Conservation (phyloP, 192 early-diverging fungal species). For the Rhizophagus prolifer region DNA sequence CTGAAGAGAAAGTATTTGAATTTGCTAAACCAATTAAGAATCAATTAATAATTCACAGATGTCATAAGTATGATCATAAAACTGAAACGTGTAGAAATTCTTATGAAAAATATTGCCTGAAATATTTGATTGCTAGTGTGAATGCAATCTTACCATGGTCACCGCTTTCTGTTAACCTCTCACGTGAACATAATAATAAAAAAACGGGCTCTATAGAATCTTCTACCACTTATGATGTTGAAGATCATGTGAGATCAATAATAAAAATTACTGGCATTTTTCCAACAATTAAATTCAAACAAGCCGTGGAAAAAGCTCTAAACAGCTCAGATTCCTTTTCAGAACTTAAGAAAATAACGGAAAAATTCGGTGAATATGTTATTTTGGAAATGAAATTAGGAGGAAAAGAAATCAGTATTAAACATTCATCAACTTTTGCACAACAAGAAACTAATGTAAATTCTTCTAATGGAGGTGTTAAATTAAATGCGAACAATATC, state of each 20-base stretch:
- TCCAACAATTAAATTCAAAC: not conserved
- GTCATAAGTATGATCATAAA: not conserved
- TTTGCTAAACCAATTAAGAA: not conserved
- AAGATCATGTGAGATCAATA: not conserved
- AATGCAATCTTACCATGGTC: not conserved
- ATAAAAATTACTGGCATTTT: not conserved
- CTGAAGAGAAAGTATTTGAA: not conserved
- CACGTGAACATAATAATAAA: not conserved
- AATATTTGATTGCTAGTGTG: not conserved
- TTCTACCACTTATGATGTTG: not conserved
- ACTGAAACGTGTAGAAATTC: not conserved
- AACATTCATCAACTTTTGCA: not conserved
- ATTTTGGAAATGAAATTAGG: not conserved
- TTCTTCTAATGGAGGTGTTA: not conserved
- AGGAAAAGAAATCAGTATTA: not conserved
- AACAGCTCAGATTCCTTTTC: not conserved
- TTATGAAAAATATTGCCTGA: not conserved
- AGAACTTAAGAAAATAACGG: not conserved
- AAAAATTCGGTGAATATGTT: not conserved
- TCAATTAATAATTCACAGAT: not conserved
- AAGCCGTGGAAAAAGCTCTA: not conserved
- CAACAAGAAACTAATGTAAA: not conserved
- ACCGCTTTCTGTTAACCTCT: not conserved
- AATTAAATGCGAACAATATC: too few relatives aligned
- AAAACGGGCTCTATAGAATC: not conserved